Base-by-base conservation (phyloP, 2,329 filamentous ascomycete genomes). In the Mollisia scopiformis region DNA sequence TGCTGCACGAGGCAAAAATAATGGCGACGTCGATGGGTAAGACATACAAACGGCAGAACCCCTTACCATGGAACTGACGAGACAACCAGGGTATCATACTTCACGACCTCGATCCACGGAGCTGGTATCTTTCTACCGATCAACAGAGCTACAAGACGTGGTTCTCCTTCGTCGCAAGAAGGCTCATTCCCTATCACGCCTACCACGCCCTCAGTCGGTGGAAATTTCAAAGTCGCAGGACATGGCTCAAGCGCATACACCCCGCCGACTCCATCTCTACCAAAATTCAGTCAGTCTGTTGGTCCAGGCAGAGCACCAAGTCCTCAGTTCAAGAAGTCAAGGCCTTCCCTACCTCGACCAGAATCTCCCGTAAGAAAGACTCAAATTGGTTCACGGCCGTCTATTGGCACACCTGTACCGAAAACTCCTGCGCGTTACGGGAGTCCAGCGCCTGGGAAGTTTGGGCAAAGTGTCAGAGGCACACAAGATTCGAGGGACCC, bases 91-190 rank as follows among this genome's bases (percentile, higher is more conserved):
- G 73, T 88, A 52, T 86, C 81, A 33, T 99, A 99, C 77, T 99
- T 99, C 75, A 83, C 81, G 35, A 97, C 95, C 11, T 83, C 84
- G 2, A 78, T 88, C 23, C 85, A 91, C 0, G 92, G 92, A 63
- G 88, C 95, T 2, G 95, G 95, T 62, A 98, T 99, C 71, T 99
- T 99, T 74, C 83, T 99, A 14, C 95, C 95, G 3, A 80, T 95
- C 16, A 86, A 88, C 74, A 95, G 96, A 75, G 91, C 91, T 33
- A 82, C 84, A 72, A 90, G 85, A 75, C 88, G 86, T 72, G 85
- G 84, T 53, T 86, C 84, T 41, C 81, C 82, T 23, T 76, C 79
- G 14, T 78, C 80, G 30, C 79, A 84, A 37, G 78, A 78, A 35
- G 80, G 79, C 54, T 79, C 82, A 6, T 84, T 84, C 65, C 85